phyloP scores from a whole-genome alignment of 192 early-diverging fungal species.

The Dissophora ornata region DNA sequence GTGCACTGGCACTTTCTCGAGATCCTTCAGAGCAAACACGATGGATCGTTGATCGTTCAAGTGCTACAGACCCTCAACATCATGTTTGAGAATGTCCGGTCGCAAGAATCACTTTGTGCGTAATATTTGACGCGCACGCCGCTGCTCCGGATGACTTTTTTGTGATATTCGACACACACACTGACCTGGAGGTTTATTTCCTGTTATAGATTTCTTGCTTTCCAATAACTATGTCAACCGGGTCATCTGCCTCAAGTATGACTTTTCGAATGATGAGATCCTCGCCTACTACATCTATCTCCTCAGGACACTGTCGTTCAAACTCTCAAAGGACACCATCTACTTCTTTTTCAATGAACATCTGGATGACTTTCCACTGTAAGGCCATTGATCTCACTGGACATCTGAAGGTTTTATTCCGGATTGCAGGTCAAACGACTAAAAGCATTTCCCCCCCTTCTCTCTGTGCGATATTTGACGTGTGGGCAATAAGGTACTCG shows the following conservation, averaged over 20 bases:
- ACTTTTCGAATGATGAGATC: conserved; percentile 75
- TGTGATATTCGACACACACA: too few species aligned
- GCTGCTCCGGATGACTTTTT: too few species aligned
- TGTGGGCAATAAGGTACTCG: too few species aligned
- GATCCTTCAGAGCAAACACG: conserved; percentile 49
- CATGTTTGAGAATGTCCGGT: conserved; percentile 63
- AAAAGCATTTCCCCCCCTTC: conserved; percentile 13
- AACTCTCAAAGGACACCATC: conserved; percentile 70
- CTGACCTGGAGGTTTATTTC: background rate
- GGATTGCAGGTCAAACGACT: too few species aligned
- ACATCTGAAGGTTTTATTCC: too few species aligned
- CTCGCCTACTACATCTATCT: conserved; percentile 76
- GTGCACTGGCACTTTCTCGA: conserved; percentile 51
- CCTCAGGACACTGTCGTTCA: conserved; percentile 75
- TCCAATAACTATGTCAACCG: conserved; percentile 82
- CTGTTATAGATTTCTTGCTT: conserved; percentile 64
- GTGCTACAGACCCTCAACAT: conserved; percentile 67
- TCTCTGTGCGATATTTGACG: conserved; percentile 1
- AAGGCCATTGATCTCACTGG: too few species aligned
- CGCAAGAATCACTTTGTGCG: conserved; percentile 57
- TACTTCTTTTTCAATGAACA: conserved; percentile 74
- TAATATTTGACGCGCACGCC: too few species aligned
- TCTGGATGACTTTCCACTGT: conserved; percentile 55
- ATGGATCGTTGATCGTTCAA: conserved; percentile 52
- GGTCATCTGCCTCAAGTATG: conserved; percentile 67